A percentile compares a stretch with the other conserved stretches of the same genome.
Evolutionary conservation across 305 asterid species (phyloP).

Genomic region (Plantago coronopus): DNA sequence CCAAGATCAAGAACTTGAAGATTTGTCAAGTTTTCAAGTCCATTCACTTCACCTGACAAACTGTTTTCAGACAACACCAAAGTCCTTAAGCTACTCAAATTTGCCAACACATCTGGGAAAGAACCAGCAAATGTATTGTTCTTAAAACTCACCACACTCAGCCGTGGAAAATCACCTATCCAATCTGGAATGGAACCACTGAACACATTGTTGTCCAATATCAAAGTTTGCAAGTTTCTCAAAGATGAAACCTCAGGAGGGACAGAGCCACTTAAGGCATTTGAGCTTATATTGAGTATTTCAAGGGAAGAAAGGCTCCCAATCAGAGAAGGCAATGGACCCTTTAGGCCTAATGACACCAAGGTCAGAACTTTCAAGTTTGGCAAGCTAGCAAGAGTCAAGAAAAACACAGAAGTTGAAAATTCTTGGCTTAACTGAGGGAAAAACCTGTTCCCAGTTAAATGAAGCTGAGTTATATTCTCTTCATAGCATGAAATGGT

Average conservation of each 20-base stretch:
- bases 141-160: slow-evolving; percentile 62
- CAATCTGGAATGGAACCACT: slow-evolving; percentile 57
- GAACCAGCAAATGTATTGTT: slow-evolving; percentile 64
- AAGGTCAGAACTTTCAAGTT: slow-evolving; percentile 66
- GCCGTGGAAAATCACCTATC: slow-evolving; percentile 39
- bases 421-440: slow-evolving; percentile 41
- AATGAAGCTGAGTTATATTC: slow-evolving; percentile 69
- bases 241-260: slow-evolving; percentile 53
- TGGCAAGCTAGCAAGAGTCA: slow-evolving; percentile 56
- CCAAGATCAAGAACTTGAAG: slow-evolving; percentile 77
- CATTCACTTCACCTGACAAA: slow-evolving; percentile 51
- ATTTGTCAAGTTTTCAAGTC: slow-evolving; percentile 44
- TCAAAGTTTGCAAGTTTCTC: slow-evolving; percentile 57
- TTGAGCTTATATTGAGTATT: slow-evolving; percentile 65
- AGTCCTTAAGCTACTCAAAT: slow-evolving; percentile 44
- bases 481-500: slow-evolving; percentile 78
- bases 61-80: slow-evolving; percentile 51
- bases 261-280: slow-evolving; percentile 50
- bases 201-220: slow-evolving; percentile 59
- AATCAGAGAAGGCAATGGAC: slow-evolving; percentile 54
- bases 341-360: slow-evolving; percentile 65
- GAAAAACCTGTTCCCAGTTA: slow-evolving; percentile 42
- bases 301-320: slow-evolving; percentile 54
- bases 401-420: slow-evolving; percentile 46
- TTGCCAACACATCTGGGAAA: slow-evolving; percentile 45